These are phyloP conservation scores for Penicillium sp. DNA, from an alignment of 2,329 filamentous ascomycete species.

Conservation along the genomic window DNA sequence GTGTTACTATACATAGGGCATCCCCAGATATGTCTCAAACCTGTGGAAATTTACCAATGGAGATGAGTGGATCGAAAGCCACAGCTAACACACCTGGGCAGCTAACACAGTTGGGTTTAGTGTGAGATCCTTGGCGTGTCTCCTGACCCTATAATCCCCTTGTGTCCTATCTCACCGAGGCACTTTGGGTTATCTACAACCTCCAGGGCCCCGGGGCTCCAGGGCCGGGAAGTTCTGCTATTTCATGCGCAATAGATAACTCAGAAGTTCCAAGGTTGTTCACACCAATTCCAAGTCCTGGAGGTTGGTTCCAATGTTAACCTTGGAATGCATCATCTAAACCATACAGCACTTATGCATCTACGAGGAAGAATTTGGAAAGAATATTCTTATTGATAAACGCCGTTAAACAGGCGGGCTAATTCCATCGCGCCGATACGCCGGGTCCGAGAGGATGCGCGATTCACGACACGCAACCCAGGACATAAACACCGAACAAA, in stretches of 20 bases:
- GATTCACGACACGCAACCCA: not conserved
- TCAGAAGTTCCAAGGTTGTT: not conserved
- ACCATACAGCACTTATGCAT: not conserved
- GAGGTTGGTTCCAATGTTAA: too few relatives aligned
- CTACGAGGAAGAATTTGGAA: not conserved
- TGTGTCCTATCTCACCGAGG: too few relatives aligned
- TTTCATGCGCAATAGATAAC: too few relatives aligned
- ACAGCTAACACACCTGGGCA: not conserved
- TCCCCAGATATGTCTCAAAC: slow-evolving; percentile 4
- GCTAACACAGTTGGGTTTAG: not conserved
- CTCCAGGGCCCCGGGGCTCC: too few relatives aligned
- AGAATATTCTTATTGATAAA: slow-evolving; percentile 3
- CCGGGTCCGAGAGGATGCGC: slow-evolving; percentile 1
- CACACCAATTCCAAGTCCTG: not conserved
- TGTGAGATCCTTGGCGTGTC: not conserved
- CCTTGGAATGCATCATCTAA: too few relatives aligned
- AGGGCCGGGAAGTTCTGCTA: too few relatives aligned
- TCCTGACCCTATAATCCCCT: too few relatives aligned
- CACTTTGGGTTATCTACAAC: too few relatives aligned
- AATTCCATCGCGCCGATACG: slow-evolving; percentile 7
- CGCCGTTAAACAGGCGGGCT: not conserved
- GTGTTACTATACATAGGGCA: slow-evolving; percentile 7
- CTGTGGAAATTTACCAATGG: not conserved
- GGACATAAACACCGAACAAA: slow-evolving; percentile 9
- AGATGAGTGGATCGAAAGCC: not conserved